Base-by-base conservation (phyloP, 2,329 filamentous ascomycete genomes). In the Akanthomyces muscarius region DNA sequence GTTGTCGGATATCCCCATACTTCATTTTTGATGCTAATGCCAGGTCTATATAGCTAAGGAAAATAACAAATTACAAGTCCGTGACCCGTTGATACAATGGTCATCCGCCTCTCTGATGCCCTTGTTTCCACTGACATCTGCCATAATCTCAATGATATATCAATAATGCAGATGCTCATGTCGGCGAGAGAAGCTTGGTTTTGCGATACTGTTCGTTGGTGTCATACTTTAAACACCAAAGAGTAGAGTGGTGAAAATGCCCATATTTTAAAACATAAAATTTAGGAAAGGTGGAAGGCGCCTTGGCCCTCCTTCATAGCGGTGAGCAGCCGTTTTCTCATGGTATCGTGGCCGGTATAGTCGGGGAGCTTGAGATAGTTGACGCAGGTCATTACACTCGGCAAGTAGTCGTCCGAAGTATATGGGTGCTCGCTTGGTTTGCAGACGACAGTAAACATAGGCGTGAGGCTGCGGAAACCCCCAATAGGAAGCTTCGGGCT, bases 341-440 rank as follows among this genome's bases (percentile, higher is more conserved):
- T 86, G 58, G 89, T 83, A 1, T 91, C 85, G 66, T 96, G 79
- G 68, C 80, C 87, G 68, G 88, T 94, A 77, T 99, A 99, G 76
- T 99, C 92, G 23, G 95, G 95, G 72, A 99, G 84, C 78, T 99
- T 99, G 71, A 99, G 86, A 74, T 99, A 99, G 76, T 99, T 99
- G 77, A 97, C 95, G 75, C 96, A 99, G 13, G 96, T 99, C 96
- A 99, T 99, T 74, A 99, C 96, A 74, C 93, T 98, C 14, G 96
- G 95, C n/a, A 99, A 84, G 71, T 98, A 99, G 78, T 99, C 95
- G 72, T 99, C 95, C 5, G 94, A 94, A 4, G 89, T 89, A 75
- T 93, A 95, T 1, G 95, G 95, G 18, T 92, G 87, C 73, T 99
- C 95, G 75, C 91, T 96, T n/a, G 94, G 94, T 76, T 97, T 97